Base-by-base conservation (phyloP, 768 basidiomycete species). In the Boletus pseudo-olivaceus region DNA sequence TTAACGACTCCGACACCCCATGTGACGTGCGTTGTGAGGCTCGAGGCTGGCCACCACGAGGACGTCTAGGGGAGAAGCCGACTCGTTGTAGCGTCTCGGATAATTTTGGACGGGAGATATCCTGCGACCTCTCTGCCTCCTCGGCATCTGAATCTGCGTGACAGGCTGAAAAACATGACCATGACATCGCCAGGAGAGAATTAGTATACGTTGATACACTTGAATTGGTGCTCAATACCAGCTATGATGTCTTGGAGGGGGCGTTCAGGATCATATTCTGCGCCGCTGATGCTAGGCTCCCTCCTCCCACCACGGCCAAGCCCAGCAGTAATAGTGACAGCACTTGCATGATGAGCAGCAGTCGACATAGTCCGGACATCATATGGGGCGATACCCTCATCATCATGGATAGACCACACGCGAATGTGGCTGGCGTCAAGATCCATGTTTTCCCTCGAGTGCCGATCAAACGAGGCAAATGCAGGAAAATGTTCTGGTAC, bases 321-420 rank as follows among this genome's bases (percentile, higher is more conserved):
- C 1, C 94, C 93, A 4, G 92, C 90, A 49, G 81, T 88, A 17
- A 97, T 78, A 0, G 94, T 96, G 49, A 96, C 75, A 3, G 83
- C 91, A 58, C 88, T 91, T 26, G 91, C 93, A 71, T 97, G 94
- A 69, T 97, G 94, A 1, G 86, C 90, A 9, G 83, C 84, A 0
- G 93, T 95, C 0, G 90, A 93, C 54, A 91, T 69, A 0, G 88
- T 89, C 54, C 84, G 82, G 20, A 80, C 83, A 38, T 78, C 81
- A 59, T 84, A 89, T 0, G 87, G 85, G 58, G 80, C 76, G 32
- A 85, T 72, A 19, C 83, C 86, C 12, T 87, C 86, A 5, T 88
- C 85, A 51, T 81, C 78, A 47, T 88, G 77, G 62, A 82, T 80
- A 20, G 82, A 82, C 83, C 82, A 85, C 1, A 76, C 76, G 54